Base-by-base conservation (phyloP, 2,329 filamentous ascomycete species). In the Ophiosphaerella herpotricha region DNA sequence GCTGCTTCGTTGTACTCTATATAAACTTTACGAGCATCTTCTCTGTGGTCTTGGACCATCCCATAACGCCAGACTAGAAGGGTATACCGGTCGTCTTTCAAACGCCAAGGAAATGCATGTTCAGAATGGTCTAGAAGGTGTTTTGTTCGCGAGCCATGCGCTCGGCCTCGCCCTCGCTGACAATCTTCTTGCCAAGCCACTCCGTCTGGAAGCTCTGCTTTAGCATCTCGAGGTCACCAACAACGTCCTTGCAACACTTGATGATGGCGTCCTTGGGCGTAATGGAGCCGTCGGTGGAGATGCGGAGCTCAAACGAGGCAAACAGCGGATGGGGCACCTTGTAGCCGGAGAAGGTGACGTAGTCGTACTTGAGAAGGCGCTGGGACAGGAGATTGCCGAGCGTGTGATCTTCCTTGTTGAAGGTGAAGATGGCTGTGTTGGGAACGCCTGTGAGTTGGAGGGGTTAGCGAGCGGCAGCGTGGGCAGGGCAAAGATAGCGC, bases 321-420 rank as follows among this genome's bases (percentile, higher is more conserved):
- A 76, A 74, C 43, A 77, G 66, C 26, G 74, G 62, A 67, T 76
- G 72, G 34, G 72, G 70, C 37, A 83, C 85, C 76, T 95, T 95
- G 81, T 99, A 99, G 11, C 89, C 94, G 52, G 92, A 87, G 81
- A 97, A 96, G 64, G 88, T 80, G 63, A 99, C 89, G 71, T 95
- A 87, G 14, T 85, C 83, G 66, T 90, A 88, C 72, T 89, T 86
- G 77, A 94, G 86, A 49, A 99, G 87, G 66, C 93, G 90, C 67
- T 90, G 87, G 40, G 88, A 84, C 48, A 99, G 82, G 48, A 99
- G 82, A 74, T 99, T 97, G 64, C 88, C 94, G 23, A 99, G 84
- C 1, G 93, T 97, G 77, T 97, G 93, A 66, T 99, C 94, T 74
- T 99, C 94, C 75, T 97, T 97, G 76, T 91, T 90, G 76, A 99